Evolutionary conservation across 768 basidiomycete genomes (phyloP).

Genomic region (Podaxis sp.): DNA sequence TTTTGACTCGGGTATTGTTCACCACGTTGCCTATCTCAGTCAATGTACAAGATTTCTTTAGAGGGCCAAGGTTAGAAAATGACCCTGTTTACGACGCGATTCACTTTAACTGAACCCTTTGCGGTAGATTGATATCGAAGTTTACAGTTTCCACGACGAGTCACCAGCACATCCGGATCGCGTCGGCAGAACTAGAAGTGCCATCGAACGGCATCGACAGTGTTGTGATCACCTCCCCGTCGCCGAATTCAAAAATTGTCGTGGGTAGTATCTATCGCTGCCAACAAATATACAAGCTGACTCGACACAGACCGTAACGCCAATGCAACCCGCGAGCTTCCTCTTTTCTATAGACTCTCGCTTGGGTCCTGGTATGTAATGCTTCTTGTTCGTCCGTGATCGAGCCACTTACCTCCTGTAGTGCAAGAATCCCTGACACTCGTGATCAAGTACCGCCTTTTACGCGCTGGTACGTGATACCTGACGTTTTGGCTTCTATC

Average conservation of each 20-base stretch:
- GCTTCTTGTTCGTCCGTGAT: conserved; percentile 3
- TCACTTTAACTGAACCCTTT: conserved; percentile 1
- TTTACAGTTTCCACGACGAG: conserved; percentile 87
- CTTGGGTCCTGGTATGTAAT: conserved; percentile 55
- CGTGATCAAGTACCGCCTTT: conserved; percentile 71
- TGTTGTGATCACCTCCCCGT: conserved; percentile 52
- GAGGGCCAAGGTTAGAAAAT: conserved; percentile 65
- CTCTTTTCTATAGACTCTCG: conserved; percentile 76
- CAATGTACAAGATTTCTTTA: conserved; percentile 96
- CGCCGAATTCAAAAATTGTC: conserved; percentile 44
- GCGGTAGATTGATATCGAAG: conserved; percentile 76
- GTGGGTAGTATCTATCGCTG: conserved; percentile 33
- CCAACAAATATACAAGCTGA: background rate
- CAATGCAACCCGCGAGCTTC: conserved; percentile 72
- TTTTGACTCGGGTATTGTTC: conserved; percentile 53
- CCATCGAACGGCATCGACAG: conserved; percentile 44
- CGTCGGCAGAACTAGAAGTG: conserved; percentile 53
- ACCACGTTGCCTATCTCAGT: conserved; percentile 83
- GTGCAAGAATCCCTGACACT: conserved; percentile 65
- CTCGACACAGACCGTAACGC: conserved; percentile 65
- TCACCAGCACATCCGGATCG: conserved; percentile 76
- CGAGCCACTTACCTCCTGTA: conserved; percentile 27
- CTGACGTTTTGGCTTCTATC: background rate
- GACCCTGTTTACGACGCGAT: background rate
- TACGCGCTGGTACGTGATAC: conserved; percentile 69